phyloP scores from a whole-genome alignment of 1,284 basidiomycete species.

The Cystobasidium slooffiae region DNA sequence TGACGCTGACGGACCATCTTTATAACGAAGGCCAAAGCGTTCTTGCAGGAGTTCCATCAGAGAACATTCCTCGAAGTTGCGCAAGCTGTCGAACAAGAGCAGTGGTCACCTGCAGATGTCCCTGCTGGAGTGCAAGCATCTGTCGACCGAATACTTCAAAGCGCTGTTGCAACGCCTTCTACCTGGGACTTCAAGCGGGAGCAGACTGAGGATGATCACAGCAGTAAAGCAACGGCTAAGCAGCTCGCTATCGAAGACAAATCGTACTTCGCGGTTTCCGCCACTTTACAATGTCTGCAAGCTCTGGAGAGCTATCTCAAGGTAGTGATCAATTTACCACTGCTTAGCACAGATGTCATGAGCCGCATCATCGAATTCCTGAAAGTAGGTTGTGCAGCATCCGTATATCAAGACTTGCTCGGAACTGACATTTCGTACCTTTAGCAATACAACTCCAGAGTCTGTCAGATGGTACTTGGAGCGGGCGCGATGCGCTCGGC shows the following conservation, averaged over 20 bases:
- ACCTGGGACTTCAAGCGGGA: constrained; percentile 55
- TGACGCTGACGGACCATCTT: constrained; percentile 47
- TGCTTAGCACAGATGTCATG: constrained; percentile 93
- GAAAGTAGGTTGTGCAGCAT: constrained; percentile 62
- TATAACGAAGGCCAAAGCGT: constrained; percentile 72
- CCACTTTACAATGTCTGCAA: constrained; percentile 76
- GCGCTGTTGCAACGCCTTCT: constrained; percentile 79
- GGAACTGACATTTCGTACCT: not conserved
- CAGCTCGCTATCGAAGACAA: constrained; percentile 81
- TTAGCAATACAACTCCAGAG: constrained; percentile 90
- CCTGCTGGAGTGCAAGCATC: constrained; percentile 68
- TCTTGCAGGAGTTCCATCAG: constrained; percentile 84
- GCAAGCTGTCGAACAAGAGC: constrained; percentile 87
- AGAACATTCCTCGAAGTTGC: constrained; percentile 79
- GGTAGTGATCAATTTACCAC: constrained; percentile 82
- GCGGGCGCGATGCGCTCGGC: constrained; percentile 98
- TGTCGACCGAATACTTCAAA: constrained; percentile 75
- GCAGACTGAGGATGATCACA: not conserved
- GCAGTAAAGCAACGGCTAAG: constrained; percentile 62
- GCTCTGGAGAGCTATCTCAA: constrained; percentile 84
- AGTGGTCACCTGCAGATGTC: constrained; percentile 82
- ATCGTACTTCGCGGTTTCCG: constrained; percentile 81
- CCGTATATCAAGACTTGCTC: not conserved
- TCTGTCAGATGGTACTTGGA: constrained; percentile 96
- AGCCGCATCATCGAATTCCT: constrained; percentile 90